Evolutionary conservation across 169 alveolate species (phyloP), one percentile per base, ranked within the genome.

Genomic region (Plasmodium berghei): DNA sequence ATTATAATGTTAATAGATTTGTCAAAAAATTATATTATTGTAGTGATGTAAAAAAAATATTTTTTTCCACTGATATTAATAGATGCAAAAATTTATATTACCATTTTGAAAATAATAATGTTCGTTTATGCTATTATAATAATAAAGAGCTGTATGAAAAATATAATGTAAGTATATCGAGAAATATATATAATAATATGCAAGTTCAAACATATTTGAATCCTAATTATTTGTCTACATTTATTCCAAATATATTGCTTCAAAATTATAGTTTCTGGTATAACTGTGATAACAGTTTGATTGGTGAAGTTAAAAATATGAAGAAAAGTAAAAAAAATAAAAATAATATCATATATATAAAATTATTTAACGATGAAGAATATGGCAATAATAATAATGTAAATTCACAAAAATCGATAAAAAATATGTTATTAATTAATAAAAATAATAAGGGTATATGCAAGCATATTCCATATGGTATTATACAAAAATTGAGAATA

Each of bases 101-200:
- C 54, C 85, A 86, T 58, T 86, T 86, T 86, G 91, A 86, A 71
- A 86, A 86, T 71, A 86, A 86, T 26, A 70, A 69, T 71, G 91
- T 86, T 16, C 86, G 91, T n/a, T 46, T 86, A 16, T 86, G 91
- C 26, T 86, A 86, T 54, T 86, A 63, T 61, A 86, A 86, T 58
- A 62, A 45, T 56, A 86, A 48, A 64, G 87, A 61, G 16, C 6
- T 40, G 16, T 61, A 86, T 64, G 91, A 69, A 42, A 86, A 61
- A 20, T 86, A 71, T 26, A 22, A 63, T 63, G 58, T 86, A 3
- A 59, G 58, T 66, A 86, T 86, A 70, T 71, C 72, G 28, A 71
- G 91, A 86, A 86, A 86, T 86, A 49, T 86, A 5, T 86, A 86
- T 40, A 86, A 86, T 56, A 86, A 86, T 63, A 22, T 86, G 22